Evolutionary conservation across 352 stramenopile species (phyloP).

Genomic region (Phytophthora citrophthora): DNA sequence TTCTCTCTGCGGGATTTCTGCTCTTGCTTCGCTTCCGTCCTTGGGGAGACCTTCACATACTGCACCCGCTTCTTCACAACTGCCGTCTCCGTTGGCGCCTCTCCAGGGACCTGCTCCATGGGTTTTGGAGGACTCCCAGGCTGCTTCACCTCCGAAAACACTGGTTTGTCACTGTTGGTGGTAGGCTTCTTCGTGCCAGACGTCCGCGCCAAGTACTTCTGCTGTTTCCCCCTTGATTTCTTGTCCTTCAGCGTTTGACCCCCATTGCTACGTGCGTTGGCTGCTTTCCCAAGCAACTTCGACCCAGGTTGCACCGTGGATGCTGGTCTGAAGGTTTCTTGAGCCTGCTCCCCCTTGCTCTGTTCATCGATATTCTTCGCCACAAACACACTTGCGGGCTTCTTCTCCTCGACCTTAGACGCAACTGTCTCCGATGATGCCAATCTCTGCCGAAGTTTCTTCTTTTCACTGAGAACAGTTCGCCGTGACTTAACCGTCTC

Average conservation of each 20-base stretch:
- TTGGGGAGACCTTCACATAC: constrained; percentile 3
- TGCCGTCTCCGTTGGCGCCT: constrained; percentile 19
- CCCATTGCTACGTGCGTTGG: constrained; percentile 2
- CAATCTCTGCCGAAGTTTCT: constrained; percentile 27
- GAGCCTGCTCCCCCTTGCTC: constrained; percentile 29
- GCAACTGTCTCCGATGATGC: constrained; percentile 12
- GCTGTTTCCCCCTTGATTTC: constrained; percentile 15
- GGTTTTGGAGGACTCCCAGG: neutral
- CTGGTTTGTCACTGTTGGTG: neutral
- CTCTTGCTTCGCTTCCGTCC: constrained; percentile 5
- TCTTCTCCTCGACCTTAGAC: constrained; percentile 10
- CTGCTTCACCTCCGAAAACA: neutral
- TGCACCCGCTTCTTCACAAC: constrained; percentile 15
- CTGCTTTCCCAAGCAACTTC: constrained; percentile 6
- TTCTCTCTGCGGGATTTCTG: constrained; percentile 7
- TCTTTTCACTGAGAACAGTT: constrained; percentile 30
- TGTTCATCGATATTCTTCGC: constrained; percentile 7
- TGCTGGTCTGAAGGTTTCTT: constrained; percentile 8
- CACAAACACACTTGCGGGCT: neutral
- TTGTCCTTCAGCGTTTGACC: constrained; percentile 8
- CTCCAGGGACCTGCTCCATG: constrained; percentile 31
- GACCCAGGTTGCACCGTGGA: constrained; percentile 8
- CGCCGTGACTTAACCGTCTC: constrained; percentile 40
- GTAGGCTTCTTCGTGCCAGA: constrained; percentile 3
- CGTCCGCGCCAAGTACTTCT: constrained; percentile 3